These are phyloP conservation scores for Aspergillus ruber DNA, from an alignment of 2,329 filamentous ascomycete species.

Conservation along the genomic window DNA sequence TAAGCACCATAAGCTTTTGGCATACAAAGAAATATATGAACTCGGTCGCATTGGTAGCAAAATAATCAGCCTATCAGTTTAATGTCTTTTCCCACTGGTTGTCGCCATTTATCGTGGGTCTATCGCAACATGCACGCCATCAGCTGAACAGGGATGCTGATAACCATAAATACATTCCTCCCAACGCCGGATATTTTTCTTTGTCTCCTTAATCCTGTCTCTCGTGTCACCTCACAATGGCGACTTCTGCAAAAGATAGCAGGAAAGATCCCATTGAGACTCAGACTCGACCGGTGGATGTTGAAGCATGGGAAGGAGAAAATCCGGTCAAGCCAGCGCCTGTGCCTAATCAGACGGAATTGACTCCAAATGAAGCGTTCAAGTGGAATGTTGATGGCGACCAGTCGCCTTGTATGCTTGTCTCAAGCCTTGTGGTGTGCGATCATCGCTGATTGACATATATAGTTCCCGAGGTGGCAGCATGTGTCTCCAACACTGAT, in stretches of 20 bases:
- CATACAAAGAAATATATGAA: background rate
- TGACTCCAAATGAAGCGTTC: slow-evolving; percentile 31
- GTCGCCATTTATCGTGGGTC: slow-evolving; percentile 1
- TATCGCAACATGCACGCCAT: slow-evolving; percentile 1
- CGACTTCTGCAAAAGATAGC: background rate
- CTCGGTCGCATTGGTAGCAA: background rate
- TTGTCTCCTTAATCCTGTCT: background rate
- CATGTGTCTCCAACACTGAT: slow-evolving; percentile 31
- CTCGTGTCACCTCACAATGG: background rate
- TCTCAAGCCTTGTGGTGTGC: background rate
- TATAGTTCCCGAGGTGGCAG: slow-evolving; percentile 31
- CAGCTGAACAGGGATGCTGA: background rate
- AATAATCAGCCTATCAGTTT: background rate
- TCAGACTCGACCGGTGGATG: background rate
- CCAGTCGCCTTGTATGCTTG: slow-evolving; percentile 29
- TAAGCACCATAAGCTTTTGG: background rate
- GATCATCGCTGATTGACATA: slow-evolving; percentile 1
- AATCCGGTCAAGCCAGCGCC: slow-evolving; percentile 1
- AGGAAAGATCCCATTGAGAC: slow-evolving; percentile 1
- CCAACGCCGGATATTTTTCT: background rate
- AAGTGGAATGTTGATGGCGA: slow-evolving; percentile 34
- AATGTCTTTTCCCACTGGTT: background rate
- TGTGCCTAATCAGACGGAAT: slow-evolving; percentile 20
- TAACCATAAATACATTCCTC: background rate
- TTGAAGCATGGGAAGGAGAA: background rate